phyloP scores from a whole-genome alignment of 208 protist genomes.

The Hexamita inflata region DNA sequence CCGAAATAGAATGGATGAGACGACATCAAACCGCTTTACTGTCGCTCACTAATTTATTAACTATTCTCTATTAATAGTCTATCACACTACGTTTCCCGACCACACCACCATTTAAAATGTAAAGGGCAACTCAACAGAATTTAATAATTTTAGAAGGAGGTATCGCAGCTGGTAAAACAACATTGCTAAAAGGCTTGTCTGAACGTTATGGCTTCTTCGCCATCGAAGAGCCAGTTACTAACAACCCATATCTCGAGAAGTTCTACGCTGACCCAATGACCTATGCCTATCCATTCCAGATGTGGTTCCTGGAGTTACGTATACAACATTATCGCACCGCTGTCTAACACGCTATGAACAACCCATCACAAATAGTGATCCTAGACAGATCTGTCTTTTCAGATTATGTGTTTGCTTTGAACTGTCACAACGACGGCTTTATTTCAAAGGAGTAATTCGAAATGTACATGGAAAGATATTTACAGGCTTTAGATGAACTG shows the following conservation, averaged over 20 bases:
- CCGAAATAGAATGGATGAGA: too few species aligned
- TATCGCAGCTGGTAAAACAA: conserved; percentile 23
- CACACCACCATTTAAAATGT: too few species aligned
- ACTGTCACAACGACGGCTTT: neutral
- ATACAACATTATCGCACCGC: neutral
- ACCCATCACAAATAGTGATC: neutral
- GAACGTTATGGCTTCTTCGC: neutral
- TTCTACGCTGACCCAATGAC: conserved; percentile 24
- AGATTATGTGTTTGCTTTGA: conserved; percentile 1
- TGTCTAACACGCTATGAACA: neutral
- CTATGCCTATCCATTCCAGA: neutral
- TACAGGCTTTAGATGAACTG: neutral
- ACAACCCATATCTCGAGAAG: conserved; percentile 9
- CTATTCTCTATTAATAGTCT: too few species aligned
- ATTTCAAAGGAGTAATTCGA: conserved; percentile 11
- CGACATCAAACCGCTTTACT: too few species aligned
- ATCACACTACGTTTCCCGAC: too few species aligned
- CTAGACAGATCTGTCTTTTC: conserved; percentile 20
- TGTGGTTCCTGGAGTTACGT: conserved; percentile 10
- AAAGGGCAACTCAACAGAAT: too few species aligned
- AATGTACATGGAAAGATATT: neutral
- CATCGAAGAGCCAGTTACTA: neutral
- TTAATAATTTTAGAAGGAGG: conserved; percentile 10
- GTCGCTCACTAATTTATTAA: too few species aligned
- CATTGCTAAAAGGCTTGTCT: neutral